Evolutionary conservation across 2,329 filamentous ascomycete genomes (phyloP).

Genomic region (Exophiala aquamarina): DNA sequence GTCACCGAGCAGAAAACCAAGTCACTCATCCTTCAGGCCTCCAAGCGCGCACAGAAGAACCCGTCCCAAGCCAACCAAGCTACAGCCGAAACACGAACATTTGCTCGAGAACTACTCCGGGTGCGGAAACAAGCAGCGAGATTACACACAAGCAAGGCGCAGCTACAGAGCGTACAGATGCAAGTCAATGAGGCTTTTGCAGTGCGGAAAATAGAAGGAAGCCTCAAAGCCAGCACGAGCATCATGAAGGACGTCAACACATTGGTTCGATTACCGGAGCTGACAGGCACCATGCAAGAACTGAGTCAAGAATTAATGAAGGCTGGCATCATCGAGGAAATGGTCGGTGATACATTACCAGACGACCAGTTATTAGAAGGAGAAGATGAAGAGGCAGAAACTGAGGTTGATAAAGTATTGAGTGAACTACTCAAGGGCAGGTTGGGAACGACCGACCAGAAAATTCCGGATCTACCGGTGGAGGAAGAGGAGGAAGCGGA

Average conservation of each 20-base stretch:
- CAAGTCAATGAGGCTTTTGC: slow-evolving; percentile 97
- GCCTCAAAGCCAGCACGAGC: slow-evolving; percentile 78
- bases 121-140: slow-evolving; percentile 73
- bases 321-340: slow-evolving; percentile 96
- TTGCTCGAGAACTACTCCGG: slow-evolving; percentile 83
- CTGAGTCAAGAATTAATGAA: slow-evolving; percentile 84
- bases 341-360: slow-evolving; percentile 85
- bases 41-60: slow-evolving; percentile 76
- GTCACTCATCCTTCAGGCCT: slow-evolving; percentile 77
- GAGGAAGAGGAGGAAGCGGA: slow-evolving; percentile 73
- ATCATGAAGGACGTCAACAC: slow-evolving; percentile 98
- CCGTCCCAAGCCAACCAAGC: slow-evolving; percentile 77
- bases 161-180: slow-evolving; percentile 91
- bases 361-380: slow-evolving; percentile 67
- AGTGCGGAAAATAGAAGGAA: slow-evolving; percentile 92
- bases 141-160: slow-evolving; percentile 83
- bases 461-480: slow-evolving; percentile 36
- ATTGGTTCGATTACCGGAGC: slow-evolving; percentile 78
- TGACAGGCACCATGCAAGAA: slow-evolving; percentile 86
- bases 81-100: slow-evolving; percentile 77
- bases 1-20: slow-evolving; percentile 80
- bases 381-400: slow-evolving; percentile 73
- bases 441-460: slow-evolving; percentile 28
- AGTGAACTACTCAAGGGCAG: slow-evolving; percentile 84
- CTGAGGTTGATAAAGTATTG: slow-evolving; percentile 89